Base-by-base conservation (phyloP, 805 yeast genomes). In the Wickerhamiella lipophila region DNA sequence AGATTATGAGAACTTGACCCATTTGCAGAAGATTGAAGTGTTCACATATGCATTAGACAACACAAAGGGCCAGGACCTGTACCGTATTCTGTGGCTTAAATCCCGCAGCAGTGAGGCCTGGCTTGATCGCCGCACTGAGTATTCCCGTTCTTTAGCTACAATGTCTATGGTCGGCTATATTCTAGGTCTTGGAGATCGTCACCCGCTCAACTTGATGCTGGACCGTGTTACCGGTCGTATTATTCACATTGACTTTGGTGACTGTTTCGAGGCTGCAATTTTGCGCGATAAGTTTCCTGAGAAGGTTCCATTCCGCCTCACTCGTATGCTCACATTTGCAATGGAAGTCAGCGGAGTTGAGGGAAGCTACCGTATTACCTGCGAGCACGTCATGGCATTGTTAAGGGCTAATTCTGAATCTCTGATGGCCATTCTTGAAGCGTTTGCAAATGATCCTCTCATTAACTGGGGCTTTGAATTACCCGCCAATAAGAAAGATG, bases 81-180 rank as follows among this genome's bases (percentile, higher is more conserved):
- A 92, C 67, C 83, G 89, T 56, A 96, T 94, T 2, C 68, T 94
- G 57, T 92, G 99, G 99, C 74, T 92, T 56, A 92, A 92, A 68
- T 84, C 95, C 42, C 78, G 92, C 55, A 85, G 96, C 0, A 86
- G 96, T 0, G 99, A 92, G 64, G 87, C 96, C 0, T 92, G 99
- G 99, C 71, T 92, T 35, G 97, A 92, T 61, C 77, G 99, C 58
- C 79, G 99, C 63, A 89, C 96, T 0, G 88, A 95, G 1, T 92
- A 92, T 61, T 89, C 97, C 0, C 73, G 98, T 50, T 92, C 97
- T 0, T 70, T 92, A 55, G 98, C 98, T 0, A 96, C 86, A 4
- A 94, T 92, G 97, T 89, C 97, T 0, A 92, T 92, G 96, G 95
- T 83, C 39, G 99, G 99, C 1, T 92, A 92, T 63, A 89, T 92